Conservation (phyloP, 2,329 filamentous ascomycete species). For the Exophiala mesophila region DNA sequence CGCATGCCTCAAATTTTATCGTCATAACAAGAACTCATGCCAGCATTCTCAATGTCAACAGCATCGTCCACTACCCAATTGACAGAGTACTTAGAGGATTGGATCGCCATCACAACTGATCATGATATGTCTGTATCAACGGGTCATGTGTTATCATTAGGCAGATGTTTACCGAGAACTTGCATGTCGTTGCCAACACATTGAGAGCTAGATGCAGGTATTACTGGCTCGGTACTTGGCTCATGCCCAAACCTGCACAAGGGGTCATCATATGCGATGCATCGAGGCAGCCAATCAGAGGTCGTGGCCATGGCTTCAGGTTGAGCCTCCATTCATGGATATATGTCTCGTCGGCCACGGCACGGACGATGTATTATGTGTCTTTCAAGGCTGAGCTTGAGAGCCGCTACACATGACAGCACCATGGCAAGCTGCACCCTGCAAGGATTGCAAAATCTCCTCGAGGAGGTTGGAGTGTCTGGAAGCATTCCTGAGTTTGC, state of each 20-base stretch:
- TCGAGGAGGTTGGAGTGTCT: constrained; percentile 25
- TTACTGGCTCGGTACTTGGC: not conserved
- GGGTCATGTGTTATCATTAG: too few species aligned
- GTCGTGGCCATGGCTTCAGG: not conserved
- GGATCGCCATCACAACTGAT: too few species aligned
- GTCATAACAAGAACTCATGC: too few species aligned
- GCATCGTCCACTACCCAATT: too few species aligned
- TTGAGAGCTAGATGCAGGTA: too few species aligned
- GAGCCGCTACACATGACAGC: not conserved
- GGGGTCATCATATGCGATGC: not conserved
- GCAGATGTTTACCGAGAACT: too few species aligned
- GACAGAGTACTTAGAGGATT: too few species aligned
- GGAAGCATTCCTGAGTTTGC: constrained; percentile 19
- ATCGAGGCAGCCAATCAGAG: not conserved
- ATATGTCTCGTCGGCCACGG: not conserved
- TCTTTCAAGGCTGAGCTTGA: not conserved
- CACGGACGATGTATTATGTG: not conserved
- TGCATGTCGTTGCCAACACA: too few species aligned
- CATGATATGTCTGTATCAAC: too few species aligned
- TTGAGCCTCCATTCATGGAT: not conserved
- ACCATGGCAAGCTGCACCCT: constrained; percentile 19
- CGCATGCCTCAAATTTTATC: too few species aligned
- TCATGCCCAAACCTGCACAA: not conserved
- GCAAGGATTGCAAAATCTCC: constrained; percentile 26
- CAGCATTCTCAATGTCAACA: too few species aligned